phyloP scores from a whole-genome alignment of 169 alveolate species.

The Plasmodium gallinaceum region DNA sequence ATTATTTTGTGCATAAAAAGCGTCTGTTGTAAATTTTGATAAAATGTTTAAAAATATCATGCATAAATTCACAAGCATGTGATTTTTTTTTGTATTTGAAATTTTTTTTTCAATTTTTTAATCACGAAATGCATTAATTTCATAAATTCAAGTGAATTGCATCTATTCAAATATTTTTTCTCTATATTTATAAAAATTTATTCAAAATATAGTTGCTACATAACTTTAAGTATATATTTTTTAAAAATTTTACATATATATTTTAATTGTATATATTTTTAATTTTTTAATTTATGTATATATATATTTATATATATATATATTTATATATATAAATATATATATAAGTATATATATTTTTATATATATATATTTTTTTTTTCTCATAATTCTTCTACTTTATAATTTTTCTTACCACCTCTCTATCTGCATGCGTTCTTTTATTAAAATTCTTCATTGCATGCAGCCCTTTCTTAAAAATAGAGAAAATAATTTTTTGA shows the following conservation, averaged over 20 bases:
- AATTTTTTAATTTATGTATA: background rate
- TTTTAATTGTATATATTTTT: background rate
- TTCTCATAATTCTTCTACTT: slow-evolving; percentile 22
- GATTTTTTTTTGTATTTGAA: no score
- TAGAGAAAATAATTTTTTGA: slow-evolving; percentile 1
- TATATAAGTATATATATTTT: slow-evolving; percentile 15
- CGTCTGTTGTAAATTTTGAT: background rate
- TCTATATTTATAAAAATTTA: background rate
- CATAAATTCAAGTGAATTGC: background rate
- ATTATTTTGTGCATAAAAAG: background rate
- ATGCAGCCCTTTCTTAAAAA: slow-evolving; percentile 35
- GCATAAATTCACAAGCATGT: background rate
- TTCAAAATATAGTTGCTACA: background rate
- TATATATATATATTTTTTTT: slow-evolving; percentile 3
- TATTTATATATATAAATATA: slow-evolving; percentile 20
- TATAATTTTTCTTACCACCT: slow-evolving; percentile 32
- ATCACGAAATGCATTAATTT: no score
- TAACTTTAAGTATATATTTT: background rate
- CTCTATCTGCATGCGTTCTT: slow-evolving; percentile 34
- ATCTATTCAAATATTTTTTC: background rate
- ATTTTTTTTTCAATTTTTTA: no score
- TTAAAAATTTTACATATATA: background rate
- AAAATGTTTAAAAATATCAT: background rate
- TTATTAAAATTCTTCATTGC: slow-evolving; percentile 15
- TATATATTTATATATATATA: slow-evolving; percentile 19